Base-by-base conservation (phyloP, 1,139 yeast species). In the Candida dubliniensis region DNA sequence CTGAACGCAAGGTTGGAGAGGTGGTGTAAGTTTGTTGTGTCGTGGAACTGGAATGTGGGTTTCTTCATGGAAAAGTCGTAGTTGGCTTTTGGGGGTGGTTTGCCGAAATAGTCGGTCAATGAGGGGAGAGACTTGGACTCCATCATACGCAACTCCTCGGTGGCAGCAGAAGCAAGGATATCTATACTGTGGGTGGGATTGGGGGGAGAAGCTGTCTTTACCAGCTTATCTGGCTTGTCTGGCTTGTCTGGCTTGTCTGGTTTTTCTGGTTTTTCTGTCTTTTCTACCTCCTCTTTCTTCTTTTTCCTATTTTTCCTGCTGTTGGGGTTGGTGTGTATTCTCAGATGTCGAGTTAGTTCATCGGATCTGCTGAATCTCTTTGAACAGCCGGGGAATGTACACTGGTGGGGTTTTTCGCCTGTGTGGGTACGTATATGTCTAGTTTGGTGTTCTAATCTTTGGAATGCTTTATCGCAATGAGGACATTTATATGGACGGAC, bases 131-230 rank as follows among this genome's bases (percentile, higher is more conserved):
- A 82, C 57, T 76, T 79, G 9, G 82, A 77, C 54, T 78, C 82
- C 46, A 82, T 56, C 47, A 74, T 67, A 42, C 69, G 85, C 45
- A 87, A 71, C 60, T 87, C 93, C 58, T 86, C 87, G 5, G 90
- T 78, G 1, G 96, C 95, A 2, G 95, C 95, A 24, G 85, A 79
- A 3, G 95, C 96, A 48, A 87, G 67, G 2, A 86, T 75, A 59
- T 87, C 87, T 61, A 87, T 87, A 63, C 80, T 74, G 43, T 76
- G 72, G 18, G 53, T 51, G 12, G 48, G 50, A 10, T 14, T 8
- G 12, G 14, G 43, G 46, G 34, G 26, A n/a, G 46, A 23, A 13
- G 42, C n/a, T n/a, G n/a, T n/a, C n/a, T n/a, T n/a, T n/a, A n/a
- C n/a, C n/a, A n/a, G n/a, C n/a, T n/a, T n/a, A n/a, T n/a, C n/a